Evolutionary conservation across 148 eudicot genomes (phyloP).

Genomic region (Talinum fruticosum): DNA sequence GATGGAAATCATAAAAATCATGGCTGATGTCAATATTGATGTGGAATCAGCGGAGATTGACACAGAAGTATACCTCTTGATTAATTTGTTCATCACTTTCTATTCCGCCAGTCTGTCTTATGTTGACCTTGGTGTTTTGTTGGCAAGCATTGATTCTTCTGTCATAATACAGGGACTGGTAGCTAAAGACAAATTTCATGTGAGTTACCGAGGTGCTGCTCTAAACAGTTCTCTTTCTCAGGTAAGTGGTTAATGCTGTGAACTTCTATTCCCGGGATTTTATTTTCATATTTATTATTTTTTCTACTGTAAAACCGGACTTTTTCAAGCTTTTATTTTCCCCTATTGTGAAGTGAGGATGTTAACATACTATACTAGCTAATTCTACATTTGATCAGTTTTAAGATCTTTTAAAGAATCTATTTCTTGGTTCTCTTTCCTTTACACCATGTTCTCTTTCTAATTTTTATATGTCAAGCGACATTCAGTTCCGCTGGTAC

Average conservation of each 20-base stretch:
- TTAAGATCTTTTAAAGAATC: neutral
- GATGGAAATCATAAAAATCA: conserved; percentile 73
- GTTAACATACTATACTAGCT: neutral
- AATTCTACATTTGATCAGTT: neutral
- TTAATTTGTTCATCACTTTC: conserved; percentile 6
- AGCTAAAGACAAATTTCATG: conserved; percentile 92
- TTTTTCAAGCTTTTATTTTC: neutral
- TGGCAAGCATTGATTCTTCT: conserved; percentile 2
- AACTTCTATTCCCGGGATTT: neutral
- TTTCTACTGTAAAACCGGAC: too few relatives aligned
- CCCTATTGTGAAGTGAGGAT: neutral
- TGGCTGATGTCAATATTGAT: conserved; percentile 67
- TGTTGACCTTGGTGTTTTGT: neutral
- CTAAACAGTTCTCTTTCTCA: conserved; percentile 71
- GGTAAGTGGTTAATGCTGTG: conserved; percentile 40
- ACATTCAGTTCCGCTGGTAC: too few relatives aligned
- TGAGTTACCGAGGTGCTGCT: conserved; percentile 87
- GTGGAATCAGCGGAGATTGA: conserved; percentile 97
- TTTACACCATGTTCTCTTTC: neutral
- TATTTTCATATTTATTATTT: neutral
- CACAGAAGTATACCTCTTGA: conserved; percentile 55
- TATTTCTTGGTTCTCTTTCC: neutral
- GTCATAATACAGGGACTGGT: conserved; percentile 71
- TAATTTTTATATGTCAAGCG: too few relatives aligned
- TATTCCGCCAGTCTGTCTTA: neutral